Conservation (phyloP, 306 rosid genomes). For the Prunus fruticosa region DNA sequence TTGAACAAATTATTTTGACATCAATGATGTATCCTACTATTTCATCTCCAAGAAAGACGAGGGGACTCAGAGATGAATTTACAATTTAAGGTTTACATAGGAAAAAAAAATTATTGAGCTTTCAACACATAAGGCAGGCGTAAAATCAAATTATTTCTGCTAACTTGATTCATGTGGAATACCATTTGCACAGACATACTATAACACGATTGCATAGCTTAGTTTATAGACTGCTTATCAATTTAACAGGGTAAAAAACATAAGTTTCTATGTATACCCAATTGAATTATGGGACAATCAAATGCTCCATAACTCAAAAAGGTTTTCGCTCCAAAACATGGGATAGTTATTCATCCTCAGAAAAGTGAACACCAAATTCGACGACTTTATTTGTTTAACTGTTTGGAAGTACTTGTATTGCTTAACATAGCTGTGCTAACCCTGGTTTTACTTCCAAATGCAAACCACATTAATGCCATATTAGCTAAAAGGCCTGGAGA, state of each 20-base stretch:
- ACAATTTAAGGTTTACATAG: neutral
- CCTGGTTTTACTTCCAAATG: constrained; percentile 13
- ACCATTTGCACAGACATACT: neutral
- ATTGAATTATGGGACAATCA: neutral
- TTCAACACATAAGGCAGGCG: neutral
- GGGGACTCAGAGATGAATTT: neutral
- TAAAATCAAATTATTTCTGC: neutral
- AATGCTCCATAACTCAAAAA: neutral
- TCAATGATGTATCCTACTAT: neutral
- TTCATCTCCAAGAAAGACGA: neutral
- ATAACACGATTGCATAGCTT: neutral
- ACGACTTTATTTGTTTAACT: neutral
- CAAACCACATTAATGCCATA: neutral
- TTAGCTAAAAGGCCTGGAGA: neutral
- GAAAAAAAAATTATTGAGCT: neutral
- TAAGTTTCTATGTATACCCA: neutral
- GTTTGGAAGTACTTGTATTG: neutral
- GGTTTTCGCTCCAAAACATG: neutral
- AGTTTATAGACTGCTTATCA: neutral
- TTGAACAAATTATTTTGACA: neutral
- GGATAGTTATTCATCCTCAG: neutral
- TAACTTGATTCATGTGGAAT: neutral
- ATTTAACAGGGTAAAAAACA: neutral
- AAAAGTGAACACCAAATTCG: neutral
- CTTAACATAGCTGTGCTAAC: neutral